Evolutionary conservation across 202 grass and related monocot species (phyloP).

Genomic region (Hordeum pubiflorum): DNA sequence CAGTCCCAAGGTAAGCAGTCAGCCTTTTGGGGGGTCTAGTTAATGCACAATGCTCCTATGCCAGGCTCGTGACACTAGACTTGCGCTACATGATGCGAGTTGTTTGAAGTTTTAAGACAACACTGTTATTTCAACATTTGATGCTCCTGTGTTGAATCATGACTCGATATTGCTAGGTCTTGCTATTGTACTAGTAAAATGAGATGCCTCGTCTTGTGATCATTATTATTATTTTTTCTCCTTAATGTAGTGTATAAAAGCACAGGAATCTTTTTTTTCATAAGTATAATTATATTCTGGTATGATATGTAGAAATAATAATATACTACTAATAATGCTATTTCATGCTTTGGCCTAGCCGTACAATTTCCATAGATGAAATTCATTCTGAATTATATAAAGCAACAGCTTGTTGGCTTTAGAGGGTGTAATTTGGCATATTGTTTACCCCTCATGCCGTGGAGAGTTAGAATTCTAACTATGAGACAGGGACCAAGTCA

Average conservation of each 20-base stretch:
- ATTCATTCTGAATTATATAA: slow-evolving; percentile 3
- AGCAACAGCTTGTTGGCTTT: not conserved
- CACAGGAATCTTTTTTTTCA: not conserved
- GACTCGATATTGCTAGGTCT: not conserved
- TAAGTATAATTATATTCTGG: not conserved
- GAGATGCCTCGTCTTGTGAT: not conserved
- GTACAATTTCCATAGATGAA: not conserved
- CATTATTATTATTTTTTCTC: not conserved
- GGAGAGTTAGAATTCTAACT: not conserved
- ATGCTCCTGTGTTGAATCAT: not conserved
- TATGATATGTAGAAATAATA: not conserved
- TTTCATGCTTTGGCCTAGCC: not conserved
- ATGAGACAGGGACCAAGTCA: not conserved
- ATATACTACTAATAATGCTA: not conserved
- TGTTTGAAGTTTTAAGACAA: not conserved
- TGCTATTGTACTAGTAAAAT: slow-evolving; percentile 1
- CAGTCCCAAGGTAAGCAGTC: slow-evolving; percentile 58
- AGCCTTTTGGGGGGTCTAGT: not conserved
- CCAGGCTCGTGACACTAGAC: not conserved
- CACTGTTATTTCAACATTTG: not conserved
- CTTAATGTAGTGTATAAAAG: not conserved
- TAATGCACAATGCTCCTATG: not conserved
- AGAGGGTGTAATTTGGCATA: not conserved
- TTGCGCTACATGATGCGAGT: not conserved
- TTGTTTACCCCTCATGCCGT: not conserved